Conservation (phyloP, 345 rosid species). For the Gynandropsis gynandra region DNA sequence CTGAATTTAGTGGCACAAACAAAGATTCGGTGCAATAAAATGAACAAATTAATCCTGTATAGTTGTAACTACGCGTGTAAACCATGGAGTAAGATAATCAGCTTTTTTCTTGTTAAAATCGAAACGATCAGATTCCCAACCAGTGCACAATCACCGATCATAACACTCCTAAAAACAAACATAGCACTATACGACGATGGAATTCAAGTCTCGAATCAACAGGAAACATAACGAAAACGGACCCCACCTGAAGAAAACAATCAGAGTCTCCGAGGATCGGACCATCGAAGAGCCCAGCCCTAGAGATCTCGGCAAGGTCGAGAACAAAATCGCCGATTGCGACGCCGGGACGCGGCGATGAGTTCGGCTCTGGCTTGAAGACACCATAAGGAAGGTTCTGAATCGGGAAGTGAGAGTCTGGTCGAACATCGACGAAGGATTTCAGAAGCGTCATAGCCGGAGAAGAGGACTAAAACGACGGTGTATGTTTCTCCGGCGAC, state of each 20-base stretch:
- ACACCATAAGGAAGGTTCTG: conserved; percentile 94
- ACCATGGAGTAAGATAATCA: neutral
- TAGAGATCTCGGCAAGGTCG: conserved; percentile 68
- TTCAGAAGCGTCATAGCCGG: conserved; percentile 43
- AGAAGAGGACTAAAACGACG: too few relatives aligned
- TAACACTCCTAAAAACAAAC: neutral
- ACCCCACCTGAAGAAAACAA: conserved; percentile 76
- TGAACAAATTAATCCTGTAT: too few relatives aligned
- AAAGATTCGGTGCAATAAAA: too few relatives aligned
- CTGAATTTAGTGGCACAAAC: too few relatives aligned
- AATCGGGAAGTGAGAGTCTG: conserved; percentile 83
- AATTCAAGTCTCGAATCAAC: conserved; percentile 1
- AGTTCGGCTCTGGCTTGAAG: conserved; percentile 48
- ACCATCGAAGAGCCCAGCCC: conserved; percentile 72
- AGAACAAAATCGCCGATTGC: conserved; percentile 75
- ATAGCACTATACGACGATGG: neutral
- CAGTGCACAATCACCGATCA: too few relatives aligned
- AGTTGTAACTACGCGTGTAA: too few relatives aligned
- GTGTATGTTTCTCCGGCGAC: conserved; percentile 17
- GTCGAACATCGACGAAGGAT: conserved; percentile 56
- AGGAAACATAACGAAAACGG: conserved; percentile 7
- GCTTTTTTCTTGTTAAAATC: too few relatives aligned
- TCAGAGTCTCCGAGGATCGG: conserved; percentile 54
- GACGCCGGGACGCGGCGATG: conserved; percentile 63
- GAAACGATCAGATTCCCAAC: conserved; percentile 10